Percentiles rank a stretch among this genome's conserved stretches.
Conservation (phyloP, 2,329 filamentous ascomycete species). For the Alternaria postmessia region DNA sequence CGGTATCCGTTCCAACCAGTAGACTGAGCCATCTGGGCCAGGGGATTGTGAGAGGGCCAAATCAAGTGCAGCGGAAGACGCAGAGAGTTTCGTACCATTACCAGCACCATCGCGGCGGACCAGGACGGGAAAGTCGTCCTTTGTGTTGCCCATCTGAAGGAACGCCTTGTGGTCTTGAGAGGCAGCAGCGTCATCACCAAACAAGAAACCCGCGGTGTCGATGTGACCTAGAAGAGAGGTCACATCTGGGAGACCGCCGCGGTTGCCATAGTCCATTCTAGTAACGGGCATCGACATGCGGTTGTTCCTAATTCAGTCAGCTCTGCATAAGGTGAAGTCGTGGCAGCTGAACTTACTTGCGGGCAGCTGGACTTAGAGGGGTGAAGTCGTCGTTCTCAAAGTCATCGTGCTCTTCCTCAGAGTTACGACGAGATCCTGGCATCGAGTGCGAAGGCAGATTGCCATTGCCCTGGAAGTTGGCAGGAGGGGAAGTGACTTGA, state of each 20-base stretch:
- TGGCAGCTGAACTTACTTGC: conserved; percentile 44
- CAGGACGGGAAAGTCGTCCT: conserved; percentile 88
- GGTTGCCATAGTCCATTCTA: conserved; percentile 70
- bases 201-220: conserved; percentile 85
- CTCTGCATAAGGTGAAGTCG: conserved; percentile 14
- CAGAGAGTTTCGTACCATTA: conserved; percentile 72
- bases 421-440: conserved; percentile 86
- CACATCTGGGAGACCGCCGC: conserved; percentile 58
- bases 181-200: conserved; percentile 70
- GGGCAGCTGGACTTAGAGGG: conserved; percentile 43
- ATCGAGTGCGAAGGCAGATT: conserved; percentile 83
- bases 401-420: conserved; percentile 83
- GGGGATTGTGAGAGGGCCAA: conserved; percentile 75
- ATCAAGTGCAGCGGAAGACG: conserved; percentile 82
- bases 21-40: conserved; percentile 62
- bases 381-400: conserved; percentile 76
- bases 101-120: conserved; percentile 69
- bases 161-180: conserved; percentile 74
- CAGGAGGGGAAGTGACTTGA: conserved; percentile 78
- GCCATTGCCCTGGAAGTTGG: conserved; percentile 61
- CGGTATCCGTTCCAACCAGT: conserved; percentile 70
- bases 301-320: conserved; percentile 68
- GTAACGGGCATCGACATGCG: conserved; percentile 95
- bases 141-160: conserved; percentile 74
- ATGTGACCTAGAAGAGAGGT: conserved; percentile 74